Percentiles rank a stretch among this genome's conserved stretches.
Conservation (phyloP, 2,329 filamentous ascomycete genomes). For the Hysterium pulicare region DNA sequence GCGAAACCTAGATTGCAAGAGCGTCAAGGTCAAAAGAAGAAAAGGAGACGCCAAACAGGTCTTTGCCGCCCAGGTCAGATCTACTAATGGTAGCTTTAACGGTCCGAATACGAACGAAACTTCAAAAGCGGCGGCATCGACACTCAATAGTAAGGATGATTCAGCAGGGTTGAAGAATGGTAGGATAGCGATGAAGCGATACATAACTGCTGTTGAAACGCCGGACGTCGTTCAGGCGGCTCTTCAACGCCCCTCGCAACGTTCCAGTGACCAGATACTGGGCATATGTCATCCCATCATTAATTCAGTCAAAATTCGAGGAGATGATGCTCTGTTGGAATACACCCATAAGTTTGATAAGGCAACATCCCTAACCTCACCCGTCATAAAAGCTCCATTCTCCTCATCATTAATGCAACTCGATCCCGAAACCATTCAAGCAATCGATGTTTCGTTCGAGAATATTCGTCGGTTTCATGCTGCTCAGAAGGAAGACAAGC, state of each 20-base stretch:
- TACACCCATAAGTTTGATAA: constrained; percentile 99
- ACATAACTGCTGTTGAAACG: constrained; percentile 64
- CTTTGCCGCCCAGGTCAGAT: constrained; percentile 73
- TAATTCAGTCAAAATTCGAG: constrained; percentile 75
- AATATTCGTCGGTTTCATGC: constrained; percentile 95
- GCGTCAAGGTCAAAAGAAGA: constrained; percentile 88
- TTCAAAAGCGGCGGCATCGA: constrained; percentile 51
- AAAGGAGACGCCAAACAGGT: constrained; percentile 92
- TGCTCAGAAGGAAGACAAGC: constrained; percentile 80
- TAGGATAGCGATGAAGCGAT: constrained; percentile 79
- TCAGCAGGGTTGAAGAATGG: constrained; percentile 48
- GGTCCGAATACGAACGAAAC: constrained; percentile 36
- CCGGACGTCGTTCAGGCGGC: constrained; percentile 66
- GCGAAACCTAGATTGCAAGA: constrained; percentile 88
- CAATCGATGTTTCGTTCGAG: constrained; percentile 91
- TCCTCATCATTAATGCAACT: constrained; percentile 81
- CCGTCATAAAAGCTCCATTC: constrained; percentile 88
- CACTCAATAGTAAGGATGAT: constrained; percentile 53
- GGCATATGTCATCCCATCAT: constrained; percentile 90
- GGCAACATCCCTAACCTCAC: constrained; percentile 83
- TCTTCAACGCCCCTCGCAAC: constrained; percentile 86
- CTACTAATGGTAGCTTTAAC: constrained; percentile 17
- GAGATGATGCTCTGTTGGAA: constrained; percentile 82
- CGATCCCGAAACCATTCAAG: constrained; percentile 75
- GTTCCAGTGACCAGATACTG: constrained; percentile 90